Conservation (phyloP, 108 stramenopile species). For the Conticribra guillardii region DNA sequence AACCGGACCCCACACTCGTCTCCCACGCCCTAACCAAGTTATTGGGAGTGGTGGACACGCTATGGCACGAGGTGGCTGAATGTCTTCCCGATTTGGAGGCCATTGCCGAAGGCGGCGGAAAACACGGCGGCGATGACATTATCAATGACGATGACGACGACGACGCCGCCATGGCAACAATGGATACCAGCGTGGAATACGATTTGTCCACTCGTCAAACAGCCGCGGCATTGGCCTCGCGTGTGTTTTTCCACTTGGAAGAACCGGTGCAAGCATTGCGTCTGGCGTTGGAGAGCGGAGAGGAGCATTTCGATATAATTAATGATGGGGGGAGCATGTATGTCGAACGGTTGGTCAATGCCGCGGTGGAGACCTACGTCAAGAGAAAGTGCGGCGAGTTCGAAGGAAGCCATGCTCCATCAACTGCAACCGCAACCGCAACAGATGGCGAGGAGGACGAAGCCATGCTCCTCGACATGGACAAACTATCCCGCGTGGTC, state of each 20-base stretch:
- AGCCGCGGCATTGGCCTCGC: conserved; percentile 93
- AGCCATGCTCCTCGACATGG: conserved; percentile 66
- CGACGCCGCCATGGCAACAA: neutral
- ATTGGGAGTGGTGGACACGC: conserved; percentile 67
- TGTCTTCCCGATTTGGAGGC: conserved; percentile 80
- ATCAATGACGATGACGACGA: neutral
- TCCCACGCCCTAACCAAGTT: conserved; percentile 66
- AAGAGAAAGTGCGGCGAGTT: conserved; percentile 28
- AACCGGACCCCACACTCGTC: conserved; percentile 59
- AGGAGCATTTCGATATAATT: conserved; percentile 79
- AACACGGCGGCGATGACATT: conserved; percentile 2
- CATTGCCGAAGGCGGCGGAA: conserved; percentile 83
- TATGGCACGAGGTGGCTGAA: conserved; percentile 90
- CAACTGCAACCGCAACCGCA: conserved; percentile 2
- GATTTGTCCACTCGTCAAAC: conserved; percentile 60
- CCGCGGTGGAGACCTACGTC: conserved; percentile 84
- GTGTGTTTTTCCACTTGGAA: conserved; percentile 97
- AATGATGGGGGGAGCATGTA: conserved; percentile 58
- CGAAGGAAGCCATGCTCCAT: conserved; percentile 36
- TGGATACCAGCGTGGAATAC: neutral
- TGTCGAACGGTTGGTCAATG: conserved; percentile 72
- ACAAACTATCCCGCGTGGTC: conserved; percentile 91
- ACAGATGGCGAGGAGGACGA: conserved; percentile 23
- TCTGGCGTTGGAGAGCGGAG: conserved; percentile 85
- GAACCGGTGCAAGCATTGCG: conserved; percentile 96